Evolutionary conservation across 352 stramenopile genomes (phyloP).

Genomic region (Phytophthora sojae): DNA sequence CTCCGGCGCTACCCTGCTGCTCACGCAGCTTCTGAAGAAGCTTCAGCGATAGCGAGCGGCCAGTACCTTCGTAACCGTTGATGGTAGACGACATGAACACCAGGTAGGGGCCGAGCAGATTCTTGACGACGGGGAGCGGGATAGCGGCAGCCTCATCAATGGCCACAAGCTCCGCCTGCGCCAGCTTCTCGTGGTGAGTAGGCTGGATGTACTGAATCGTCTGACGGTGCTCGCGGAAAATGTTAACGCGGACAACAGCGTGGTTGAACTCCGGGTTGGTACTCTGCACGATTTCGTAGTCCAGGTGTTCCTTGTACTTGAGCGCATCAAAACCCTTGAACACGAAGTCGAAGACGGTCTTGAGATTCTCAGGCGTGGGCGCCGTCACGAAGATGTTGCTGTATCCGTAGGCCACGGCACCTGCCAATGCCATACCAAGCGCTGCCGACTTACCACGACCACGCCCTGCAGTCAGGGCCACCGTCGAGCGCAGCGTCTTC

Average conservation of each 20-base stretch:
- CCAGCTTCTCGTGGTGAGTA: slow-evolving; percentile 96
- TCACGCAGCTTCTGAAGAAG: slow-evolving; percentile 98
- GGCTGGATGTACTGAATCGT: slow-evolving; percentile 98
- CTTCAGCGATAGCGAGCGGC: slow-evolving; percentile 98
- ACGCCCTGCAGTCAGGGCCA: slow-evolving; percentile 94
- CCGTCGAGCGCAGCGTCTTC: slow-evolving; percentile 94
- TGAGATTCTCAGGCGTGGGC: slow-evolving; percentile 98
- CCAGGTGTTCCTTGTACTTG: slow-evolving; percentile 97
- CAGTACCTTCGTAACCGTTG: slow-evolving; percentile 99
- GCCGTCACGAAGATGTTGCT: slow-evolving; percentile 98
- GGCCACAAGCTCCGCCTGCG: slow-evolving; percentile 97
- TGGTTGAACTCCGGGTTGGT: slow-evolving; percentile 88
- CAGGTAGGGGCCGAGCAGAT: slow-evolving; percentile 96
- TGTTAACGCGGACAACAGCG: slow-evolving; percentile 95
- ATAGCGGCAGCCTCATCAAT: slow-evolving; percentile 99
- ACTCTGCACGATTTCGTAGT: slow-evolving; percentile 96
- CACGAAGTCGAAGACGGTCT: slow-evolving; percentile 99
- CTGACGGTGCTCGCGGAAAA: slow-evolving; percentile 97
- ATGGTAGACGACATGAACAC: slow-evolving; percentile 99
- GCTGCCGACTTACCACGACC: slow-evolving; percentile 97
- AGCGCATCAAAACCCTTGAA: slow-evolving; percentile 95
- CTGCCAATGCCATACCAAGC: slow-evolving; percentile 93
- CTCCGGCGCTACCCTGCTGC: slow-evolving; percentile 85
- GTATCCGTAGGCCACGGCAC: slow-evolving; percentile 89
- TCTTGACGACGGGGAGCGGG: slow-evolving; percentile 97